Conservation (phyloP, 805 yeast genomes). For the Isabelozyma gotoi region DNA sequence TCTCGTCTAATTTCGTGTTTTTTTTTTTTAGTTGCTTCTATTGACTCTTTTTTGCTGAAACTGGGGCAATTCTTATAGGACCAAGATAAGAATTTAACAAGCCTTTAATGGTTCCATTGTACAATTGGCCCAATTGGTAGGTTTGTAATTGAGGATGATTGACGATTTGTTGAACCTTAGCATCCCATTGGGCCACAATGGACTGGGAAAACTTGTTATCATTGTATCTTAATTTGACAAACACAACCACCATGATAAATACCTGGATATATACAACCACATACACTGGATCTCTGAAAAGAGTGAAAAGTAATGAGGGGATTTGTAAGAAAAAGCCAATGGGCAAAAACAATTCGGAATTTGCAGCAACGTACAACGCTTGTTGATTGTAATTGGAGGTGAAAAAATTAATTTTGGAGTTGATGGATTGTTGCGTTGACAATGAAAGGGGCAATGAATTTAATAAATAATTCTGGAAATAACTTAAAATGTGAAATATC, state of each 20-base stretch:
- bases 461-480: conserved; percentile 37
- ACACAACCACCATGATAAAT: conserved; percentile 24
- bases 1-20: background rate
- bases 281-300: conserved; percentile 20
- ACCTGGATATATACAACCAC: conserved; percentile 37
- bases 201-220: conserved; percentile 30
- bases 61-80: conserved; percentile 20
- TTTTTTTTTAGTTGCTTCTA: conserved; percentile 6
- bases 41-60: conserved; percentile 9
- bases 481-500: conserved; percentile 36
- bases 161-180: conserved; percentile 25
- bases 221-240: conserved; percentile 36
- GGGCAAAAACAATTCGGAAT: conserved; percentile 31
- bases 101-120: conserved; percentile 18
- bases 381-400: conserved; percentile 32
- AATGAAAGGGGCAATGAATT: conserved; percentile 30
- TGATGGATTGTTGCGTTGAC: conserved; percentile 28
- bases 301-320: conserved; percentile 23
- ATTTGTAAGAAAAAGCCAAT: conserved; percentile 19
- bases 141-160: conserved; percentile 6
- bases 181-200: conserved; percentile 47
- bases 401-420: conserved; percentile 27
- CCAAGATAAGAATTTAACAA: conserved; percentile 15
- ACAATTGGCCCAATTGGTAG: conserved; percentile 12
- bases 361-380: conserved; percentile 38